These are phyloP conservation scores for Komagataella ulmi DNA, from an alignment of 805 yeast genomes.

Conservation along the genomic window DNA sequence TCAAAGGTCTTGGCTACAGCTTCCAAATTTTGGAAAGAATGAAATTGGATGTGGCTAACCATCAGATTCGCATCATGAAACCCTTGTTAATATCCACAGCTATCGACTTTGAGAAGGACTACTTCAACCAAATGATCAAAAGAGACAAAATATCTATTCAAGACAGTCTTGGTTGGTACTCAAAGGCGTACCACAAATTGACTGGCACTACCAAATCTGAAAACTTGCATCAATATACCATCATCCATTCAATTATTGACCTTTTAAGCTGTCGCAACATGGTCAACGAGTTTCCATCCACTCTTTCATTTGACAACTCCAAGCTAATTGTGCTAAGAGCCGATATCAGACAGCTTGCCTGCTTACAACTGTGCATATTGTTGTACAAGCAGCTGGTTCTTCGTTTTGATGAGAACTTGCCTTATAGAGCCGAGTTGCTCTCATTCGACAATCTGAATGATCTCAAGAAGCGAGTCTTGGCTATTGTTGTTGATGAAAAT, in stretches of 20 bases:
- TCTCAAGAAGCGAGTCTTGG: conserved; percentile 59
- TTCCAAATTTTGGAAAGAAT: conserved; percentile 84
- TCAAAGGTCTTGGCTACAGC: conserved; percentile 53
- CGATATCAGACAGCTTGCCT: conserved; percentile 74
- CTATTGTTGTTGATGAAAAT: conserved; percentile 72
- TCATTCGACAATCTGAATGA: conserved; percentile 24
- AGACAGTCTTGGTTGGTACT: conserved; percentile 57
- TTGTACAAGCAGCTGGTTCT: conserved; percentile 55
- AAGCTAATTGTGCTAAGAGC: conserved; percentile 68
- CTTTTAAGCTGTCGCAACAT: conserved; percentile 66
- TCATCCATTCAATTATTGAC: conserved; percentile 42
- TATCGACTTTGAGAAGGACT: conserved; percentile 78
- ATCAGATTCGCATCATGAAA: conserved; percentile 75
- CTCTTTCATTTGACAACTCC: conserved; percentile 75
- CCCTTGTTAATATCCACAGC: conserved; percentile 81
- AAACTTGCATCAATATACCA: conserved; percentile 21
- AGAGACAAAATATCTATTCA: conserved; percentile 47
- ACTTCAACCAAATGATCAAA: conserved; percentile 40
- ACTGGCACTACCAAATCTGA: conserved; percentile 6
- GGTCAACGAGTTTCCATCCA: conserved; percentile 73
- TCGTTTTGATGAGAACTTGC: conserved; percentile 17
- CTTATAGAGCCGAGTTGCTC: conserved; percentile 19
- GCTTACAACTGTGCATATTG: conserved; percentile 61
- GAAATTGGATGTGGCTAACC: conserved; percentile 92
- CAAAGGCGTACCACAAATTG: background rate